Evolutionary conservation across 192 early-diverging fungal species (phyloP), one percentile per base, ranked within the genome.

Genomic region (Coemansia javaensis): DNA sequence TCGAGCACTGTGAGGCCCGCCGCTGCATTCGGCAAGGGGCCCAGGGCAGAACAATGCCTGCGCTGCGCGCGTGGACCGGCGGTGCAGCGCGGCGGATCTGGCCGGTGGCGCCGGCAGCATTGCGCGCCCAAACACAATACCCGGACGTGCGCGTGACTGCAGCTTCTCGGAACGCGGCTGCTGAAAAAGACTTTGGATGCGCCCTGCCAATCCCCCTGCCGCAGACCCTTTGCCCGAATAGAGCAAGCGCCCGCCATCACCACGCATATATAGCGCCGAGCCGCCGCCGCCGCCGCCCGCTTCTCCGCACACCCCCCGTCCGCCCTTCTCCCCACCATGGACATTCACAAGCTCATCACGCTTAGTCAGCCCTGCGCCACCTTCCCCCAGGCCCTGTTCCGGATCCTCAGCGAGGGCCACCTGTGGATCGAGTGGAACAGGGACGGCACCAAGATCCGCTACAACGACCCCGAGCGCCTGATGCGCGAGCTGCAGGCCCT

Each of bases 401-500:
- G 59, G 21, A 70, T 70, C 15, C 50, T 70, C 27, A 17, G 24
- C 23, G 60, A 71, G 30, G 60, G 67, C 32, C 67, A 71, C 44
- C 3, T 35, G 24, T 71, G 60, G 60, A 71, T 71, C 17, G 60
- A 71, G 43, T 71, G 67, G 67, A 71, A 59, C 56, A 44, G n/a
- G 31, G 67, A 71, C 3, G 67, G 67, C 38, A 55, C 49, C 32
- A 63, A 59, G 32, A 44, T 71, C 30, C 59, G 67, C 50, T 71
- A 71, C 45, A 71, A 71, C 48, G 61, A 71, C 39, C 60, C 67
- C 3, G 61, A 59, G 20, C 55, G 67, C 16, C 60, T 71, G 4
- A 71, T 71, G 60, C 67, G 56, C 47, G 67, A 71, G 52, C 60
- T 71, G 27, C 67, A 71, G 44, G 54, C 60, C 3, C 60, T 71